Evolutionary conservation across 2,329 filamentous ascomycete species (phyloP).

Genomic region (Aspergillus sp.): DNA sequence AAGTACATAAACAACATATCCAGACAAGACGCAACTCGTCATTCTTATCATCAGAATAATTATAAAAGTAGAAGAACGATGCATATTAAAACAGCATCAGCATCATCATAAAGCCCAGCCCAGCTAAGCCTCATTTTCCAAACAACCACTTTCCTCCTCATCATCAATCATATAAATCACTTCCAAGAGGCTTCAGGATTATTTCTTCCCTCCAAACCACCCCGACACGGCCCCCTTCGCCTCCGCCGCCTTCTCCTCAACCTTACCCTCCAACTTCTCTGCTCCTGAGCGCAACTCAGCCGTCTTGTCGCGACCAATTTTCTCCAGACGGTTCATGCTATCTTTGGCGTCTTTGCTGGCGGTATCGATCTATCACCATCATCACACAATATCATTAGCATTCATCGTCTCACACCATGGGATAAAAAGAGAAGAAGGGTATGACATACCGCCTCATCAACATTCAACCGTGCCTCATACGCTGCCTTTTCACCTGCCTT

Average conservation of each 20-base stretch:
- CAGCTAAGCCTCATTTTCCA: background rate
- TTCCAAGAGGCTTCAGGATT: no score
- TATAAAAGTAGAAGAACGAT: background rate
- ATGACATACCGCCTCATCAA: constrained; percentile 67
- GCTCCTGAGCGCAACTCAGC: constrained; percentile 53
- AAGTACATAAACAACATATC: no score
- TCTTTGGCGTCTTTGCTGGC: constrained; percentile 55
- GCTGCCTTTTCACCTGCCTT: constrained; percentile 65
- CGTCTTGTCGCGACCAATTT: constrained; percentile 60
- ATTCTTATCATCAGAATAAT: background rate
- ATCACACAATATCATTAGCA: background rate
- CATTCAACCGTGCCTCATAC: constrained; percentile 62
- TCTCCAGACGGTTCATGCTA: constrained; percentile 56
- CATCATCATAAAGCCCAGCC: background rate
- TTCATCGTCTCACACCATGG: background rate
- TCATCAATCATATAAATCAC: background rate
- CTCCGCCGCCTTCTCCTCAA: constrained; percentile 75
- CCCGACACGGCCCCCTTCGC: constrained; percentile 80
- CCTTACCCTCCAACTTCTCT: constrained; percentile 78
- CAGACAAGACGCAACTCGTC: no score
- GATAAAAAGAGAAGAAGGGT: background rate
- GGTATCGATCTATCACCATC: constrained; percentile 55
- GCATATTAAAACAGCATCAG: background rate
- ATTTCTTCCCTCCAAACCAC: constrained; percentile 68
- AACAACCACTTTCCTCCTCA: background rate